These are phyloP conservation scores for Panicum virgatum DNA, from an alignment of 202 grass and related monocot genomes.

Conservation along the genomic window DNA sequence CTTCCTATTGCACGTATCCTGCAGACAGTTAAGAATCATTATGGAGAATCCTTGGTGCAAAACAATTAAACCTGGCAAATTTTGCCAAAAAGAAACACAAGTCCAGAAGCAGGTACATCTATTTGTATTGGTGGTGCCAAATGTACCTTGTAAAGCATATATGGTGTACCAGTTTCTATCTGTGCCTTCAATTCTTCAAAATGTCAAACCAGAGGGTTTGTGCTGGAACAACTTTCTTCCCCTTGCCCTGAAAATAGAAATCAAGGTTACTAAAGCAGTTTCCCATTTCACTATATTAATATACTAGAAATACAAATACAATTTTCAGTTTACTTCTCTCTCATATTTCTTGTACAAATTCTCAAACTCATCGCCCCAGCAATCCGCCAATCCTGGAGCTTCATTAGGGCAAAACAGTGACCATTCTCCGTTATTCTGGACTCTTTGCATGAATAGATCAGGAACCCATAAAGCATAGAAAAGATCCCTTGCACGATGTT, in stretches of 20 bases:
- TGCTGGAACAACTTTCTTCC: constrained; percentile 79
- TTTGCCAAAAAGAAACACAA: not conserved
- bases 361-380: constrained; percentile 80
- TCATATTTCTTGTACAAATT: constrained; percentile 82
- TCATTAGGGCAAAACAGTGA: constrained; percentile 96
- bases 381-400: constrained; percentile 87
- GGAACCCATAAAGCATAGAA: constrained; percentile 92
- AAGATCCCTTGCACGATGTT: constrained; percentile 90
- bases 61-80: not conserved
- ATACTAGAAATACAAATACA: not conserved
- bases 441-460: constrained; percentile 93
- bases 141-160: constrained; percentile 96
- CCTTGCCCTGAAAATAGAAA: constrained; percentile 67
- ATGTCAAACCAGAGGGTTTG: constrained; percentile 94
- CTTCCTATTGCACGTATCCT: constrained; percentile 98
- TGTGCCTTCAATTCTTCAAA: constrained; percentile 93
- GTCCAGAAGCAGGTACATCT: not conserved
- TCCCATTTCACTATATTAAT: constrained; percentile 16
- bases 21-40: constrained; percentile 20
- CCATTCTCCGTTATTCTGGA: constrained; percentile 81
- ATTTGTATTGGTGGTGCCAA: not conserved
- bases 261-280: constrained; percentile 10
- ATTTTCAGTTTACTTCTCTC: constrained; percentile 53
- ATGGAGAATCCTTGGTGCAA: constrained; percentile 6
- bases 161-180: constrained; percentile 95